Evolutionary conservation across 2,329 filamentous ascomycete genomes (phyloP), one percentile per base, ranked within the genome.

Genomic region (Aotearoamyces nothofagi): DNA sequence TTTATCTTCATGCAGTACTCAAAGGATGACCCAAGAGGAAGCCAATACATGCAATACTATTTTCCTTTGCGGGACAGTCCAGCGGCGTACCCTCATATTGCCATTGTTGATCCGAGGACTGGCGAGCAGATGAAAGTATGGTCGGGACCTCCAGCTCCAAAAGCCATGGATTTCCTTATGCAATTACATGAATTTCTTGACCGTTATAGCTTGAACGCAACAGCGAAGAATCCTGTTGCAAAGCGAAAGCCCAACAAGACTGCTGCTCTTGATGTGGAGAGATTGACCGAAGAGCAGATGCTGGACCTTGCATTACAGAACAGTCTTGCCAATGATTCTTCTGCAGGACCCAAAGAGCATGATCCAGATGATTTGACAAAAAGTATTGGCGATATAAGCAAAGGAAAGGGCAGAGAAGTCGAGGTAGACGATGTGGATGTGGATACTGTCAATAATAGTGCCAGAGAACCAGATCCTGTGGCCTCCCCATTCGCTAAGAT

Each of bases 201-300:
- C 49, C 73, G 90, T 14, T 98, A 96, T 57, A 94, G 86, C 48
- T 61, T 98, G 28, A 82, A 79, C 16, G 70, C 72, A 24, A 78
- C 82, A 45, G 87, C 78, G 49, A 92, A 92, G 57, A 98, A 98
- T 47, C 90, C 90, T 0, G 83, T 98, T 4, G 78, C 83, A 14
- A 78, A 73, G 49, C 62, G 77, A 30, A 82, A 81, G 51, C 64
- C 74, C 3, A 78, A 83, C 46, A 65, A 66, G 32, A 61, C 69
- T 25, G 76, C 77, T 47, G 63, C 69, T 29, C 63, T 80, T 31
- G 81, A 87, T 39, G 69, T 94, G 2, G 78, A 79, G 33, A 73
- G 79, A 22, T 87, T 98, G 77, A 93, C 83, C 0, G 90, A 98
- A 49, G 86, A 96, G 27, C 86, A 98, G 56, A 92, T 93, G 84